These are phyloP conservation scores for Huntiella bhutanensis DNA, from an alignment of 2,329 filamentous ascomycete genomes.

Conservation along the genomic window DNA sequence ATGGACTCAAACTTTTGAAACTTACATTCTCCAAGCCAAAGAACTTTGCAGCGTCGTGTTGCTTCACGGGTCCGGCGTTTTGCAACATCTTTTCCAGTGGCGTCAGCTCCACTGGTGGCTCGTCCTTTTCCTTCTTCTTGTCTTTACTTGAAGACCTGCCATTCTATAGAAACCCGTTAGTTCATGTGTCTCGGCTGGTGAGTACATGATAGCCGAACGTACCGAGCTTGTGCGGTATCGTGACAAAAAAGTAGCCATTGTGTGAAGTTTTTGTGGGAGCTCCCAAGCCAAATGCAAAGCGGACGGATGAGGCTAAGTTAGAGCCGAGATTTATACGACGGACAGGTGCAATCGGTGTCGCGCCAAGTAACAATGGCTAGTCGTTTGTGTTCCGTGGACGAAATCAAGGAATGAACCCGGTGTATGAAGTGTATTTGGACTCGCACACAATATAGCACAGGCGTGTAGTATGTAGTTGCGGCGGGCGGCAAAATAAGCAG, in stretches of 20 bases:
- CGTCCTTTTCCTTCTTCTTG: constrained; percentile 36
- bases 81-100: constrained; percentile 58
- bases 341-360: too few species aligned
- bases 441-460: too few species aligned
- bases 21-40: constrained; percentile 95
- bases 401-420: too few species aligned
- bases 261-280: constrained; percentile 28
- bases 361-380: too few species aligned
- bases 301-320: too few species aligned
- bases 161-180: constrained; percentile 15
- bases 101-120: constrained; percentile 37
- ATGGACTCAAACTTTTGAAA: constrained; percentile 12
- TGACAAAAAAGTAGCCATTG: constrained; percentile 9
- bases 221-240: constrained; percentile 9
- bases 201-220: neutral
- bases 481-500: too few species aligned
- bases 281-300: too few species aligned
- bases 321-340: too few species aligned
- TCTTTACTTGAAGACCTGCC: constrained; percentile 21
- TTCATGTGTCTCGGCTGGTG: too few species aligned
- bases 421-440: too few species aligned
- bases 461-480: too few species aligned
- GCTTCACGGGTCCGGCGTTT: constrained; percentile 60
- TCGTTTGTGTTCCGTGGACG: too few species aligned
- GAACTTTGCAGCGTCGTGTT: constrained; percentile 92